Evolutionary conservation across 306 rosid species (phyloP).

Genomic region (Vicia faba): DNA sequence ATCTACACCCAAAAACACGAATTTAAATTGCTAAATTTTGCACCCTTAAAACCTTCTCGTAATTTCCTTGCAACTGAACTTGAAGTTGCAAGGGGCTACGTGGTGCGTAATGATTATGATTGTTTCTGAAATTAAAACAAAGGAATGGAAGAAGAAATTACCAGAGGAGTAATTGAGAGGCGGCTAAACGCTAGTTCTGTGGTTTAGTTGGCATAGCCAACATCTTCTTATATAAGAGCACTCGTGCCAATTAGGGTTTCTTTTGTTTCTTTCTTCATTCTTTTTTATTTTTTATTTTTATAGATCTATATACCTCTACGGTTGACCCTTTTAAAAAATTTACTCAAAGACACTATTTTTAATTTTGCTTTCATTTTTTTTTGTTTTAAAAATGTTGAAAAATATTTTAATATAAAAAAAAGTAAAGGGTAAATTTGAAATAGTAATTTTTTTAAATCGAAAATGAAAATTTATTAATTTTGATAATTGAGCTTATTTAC

Average conservation of each 20-base stretch:
- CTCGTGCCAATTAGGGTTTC: conserved; percentile 31
- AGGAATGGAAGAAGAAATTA: background rate
- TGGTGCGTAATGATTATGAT: conserved; percentile 36
- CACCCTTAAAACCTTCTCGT: conserved; percentile 52
- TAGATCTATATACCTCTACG: no score
- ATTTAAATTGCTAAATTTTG: conserved; percentile 45
- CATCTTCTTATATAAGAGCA: conserved; percentile 11
- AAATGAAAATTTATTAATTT: no score
- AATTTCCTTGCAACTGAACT: conserved; percentile 52
- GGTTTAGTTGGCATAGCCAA: background rate
- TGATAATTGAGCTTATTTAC: no score
- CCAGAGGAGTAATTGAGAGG: background rate
- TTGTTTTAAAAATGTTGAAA: no score
- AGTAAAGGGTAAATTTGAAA: no score
- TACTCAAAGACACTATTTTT: no score
- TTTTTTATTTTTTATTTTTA: no score
- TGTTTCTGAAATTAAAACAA: background rate
- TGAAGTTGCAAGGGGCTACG: conserved; percentile 53
- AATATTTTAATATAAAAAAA: no score
- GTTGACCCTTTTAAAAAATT: no score
- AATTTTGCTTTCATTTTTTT: no score
- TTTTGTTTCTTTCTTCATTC: no score
- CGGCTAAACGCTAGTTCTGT: background rate
- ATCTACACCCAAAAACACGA: conserved; percentile 18
- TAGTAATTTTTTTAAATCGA: no score